Base-by-base conservation (phyloP, 306 rosid genomes). In the Coriaria nepalensis region DNA sequence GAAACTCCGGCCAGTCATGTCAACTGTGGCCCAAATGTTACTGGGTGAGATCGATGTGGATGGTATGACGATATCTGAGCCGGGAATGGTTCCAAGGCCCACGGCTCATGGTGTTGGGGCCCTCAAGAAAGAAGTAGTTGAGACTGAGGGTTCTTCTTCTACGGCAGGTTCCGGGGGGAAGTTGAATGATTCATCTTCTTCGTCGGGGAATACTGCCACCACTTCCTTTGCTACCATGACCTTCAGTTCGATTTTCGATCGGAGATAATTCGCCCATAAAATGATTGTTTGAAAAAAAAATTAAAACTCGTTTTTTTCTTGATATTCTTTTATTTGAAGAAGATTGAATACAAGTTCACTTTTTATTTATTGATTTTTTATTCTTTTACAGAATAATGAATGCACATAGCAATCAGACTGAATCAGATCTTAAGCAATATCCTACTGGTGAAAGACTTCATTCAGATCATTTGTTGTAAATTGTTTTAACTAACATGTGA, bases 1-100 rank as follows among this genome's bases (percentile, higher is more conserved):
- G 10, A 76, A 77, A 64, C 76, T 74, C 44, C 78, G 96, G 49
- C 96, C 96, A 38, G 40, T 74, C 37, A 87, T 82, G 94, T 73
- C 92, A 37, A 56, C 52, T 2, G 82, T 79, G 9, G 78, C 77
- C 50, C 40, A 57, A 51, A 79, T 87, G 96, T 73, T 87, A 52
- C 50, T 36, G 4, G 94, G 96, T 49, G 65, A 71, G 55, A 35
- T 51, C 11, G 72, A 80, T 6, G 60, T 79, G 63, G 43, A 59
- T 34, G 70, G 67, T 13, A 67, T 65, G 56, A 44, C 53, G 10
- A 69, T 87, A 48, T 60, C 71, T 20, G 75, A 65, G 67, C 96
- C 96, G 33, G 84, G 94, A 45, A 11, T 87, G 49, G 65, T 82
- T 43, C 67, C 80, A 45, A 83, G 75, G 49, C 69, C 82, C 54